Conservation (phyloP, 169 alveolate genomes). For the Sarcocystis neurona region DNA sequence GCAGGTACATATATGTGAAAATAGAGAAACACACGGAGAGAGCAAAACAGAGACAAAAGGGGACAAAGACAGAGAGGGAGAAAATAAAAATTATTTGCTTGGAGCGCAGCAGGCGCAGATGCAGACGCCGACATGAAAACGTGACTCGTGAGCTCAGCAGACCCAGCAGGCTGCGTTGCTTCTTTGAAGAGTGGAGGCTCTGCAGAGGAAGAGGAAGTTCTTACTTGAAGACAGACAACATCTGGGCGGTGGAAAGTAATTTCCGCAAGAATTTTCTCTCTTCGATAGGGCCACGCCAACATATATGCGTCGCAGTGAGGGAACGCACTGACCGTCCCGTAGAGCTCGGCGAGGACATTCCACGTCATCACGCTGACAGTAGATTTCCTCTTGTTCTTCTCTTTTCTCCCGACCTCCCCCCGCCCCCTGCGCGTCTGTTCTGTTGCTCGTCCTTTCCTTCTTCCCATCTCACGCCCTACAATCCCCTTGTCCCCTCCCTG, state of each 20-base stretch:
- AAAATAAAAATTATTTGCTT: too few species aligned
- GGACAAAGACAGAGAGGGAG: background rate
- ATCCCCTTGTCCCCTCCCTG: too few species aligned
- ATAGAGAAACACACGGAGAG: too few species aligned
- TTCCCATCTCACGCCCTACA: too few species aligned
- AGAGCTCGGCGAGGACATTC: constrained; percentile 80
- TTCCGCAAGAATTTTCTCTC: constrained; percentile 73
- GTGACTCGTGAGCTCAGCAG: too few species aligned
- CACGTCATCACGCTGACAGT: constrained; percentile 77
- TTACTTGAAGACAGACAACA: constrained; percentile 71
- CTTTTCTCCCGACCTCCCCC: too few species aligned
- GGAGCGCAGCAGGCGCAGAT: too few species aligned
- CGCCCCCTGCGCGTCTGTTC: too few species aligned
- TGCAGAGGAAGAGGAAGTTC: background rate
- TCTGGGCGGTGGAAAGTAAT: constrained; percentile 76
- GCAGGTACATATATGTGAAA: too few species aligned
- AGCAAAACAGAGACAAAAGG: too few species aligned
- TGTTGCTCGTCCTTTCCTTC: too few species aligned
- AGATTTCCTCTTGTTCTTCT: background rate
- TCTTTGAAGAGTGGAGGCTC: background rate
- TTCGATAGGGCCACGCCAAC: constrained; percentile 80
- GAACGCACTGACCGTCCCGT: constrained; percentile 77
- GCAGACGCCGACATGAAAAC: too few species aligned
- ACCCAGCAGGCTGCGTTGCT: background rate
- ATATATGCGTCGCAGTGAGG: constrained; percentile 80